phyloP scores from a whole-genome alignment of 2,329 filamentous ascomycete genomes.

The Paraphoma chrysanthemicola region DNA sequence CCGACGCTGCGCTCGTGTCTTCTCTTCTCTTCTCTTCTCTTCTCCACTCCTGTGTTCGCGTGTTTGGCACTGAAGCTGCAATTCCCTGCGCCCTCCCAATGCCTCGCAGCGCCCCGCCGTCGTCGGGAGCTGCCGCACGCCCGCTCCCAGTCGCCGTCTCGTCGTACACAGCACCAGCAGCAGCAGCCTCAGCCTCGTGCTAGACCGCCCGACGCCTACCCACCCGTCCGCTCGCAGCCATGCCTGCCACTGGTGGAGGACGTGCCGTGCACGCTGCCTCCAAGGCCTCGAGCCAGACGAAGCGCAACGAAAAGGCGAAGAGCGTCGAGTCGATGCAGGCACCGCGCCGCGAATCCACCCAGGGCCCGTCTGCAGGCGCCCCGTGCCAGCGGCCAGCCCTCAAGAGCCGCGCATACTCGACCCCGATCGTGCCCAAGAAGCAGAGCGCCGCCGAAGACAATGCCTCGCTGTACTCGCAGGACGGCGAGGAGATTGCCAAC shows the following conservation, averaged over 20 bases:
- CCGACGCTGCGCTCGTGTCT: no score
- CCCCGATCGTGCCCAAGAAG: constrained; percentile 41
- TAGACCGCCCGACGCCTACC: not conserved
- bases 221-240: not conserved
- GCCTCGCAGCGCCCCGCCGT: constrained; percentile 7
- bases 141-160: not conserved
- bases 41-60: not conserved
- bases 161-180: not conserved
- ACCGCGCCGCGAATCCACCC: constrained; percentile 22
- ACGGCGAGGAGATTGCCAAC: constrained; percentile 46
- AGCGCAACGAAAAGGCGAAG: constrained; percentile 33
- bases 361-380: constrained; percentile 10
- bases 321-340: constrained; percentile 34
- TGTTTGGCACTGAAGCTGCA: not conserved
- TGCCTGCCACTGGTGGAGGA: constrained; percentile 26
- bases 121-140: constrained; percentile 8
- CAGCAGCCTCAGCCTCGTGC: not conserved
- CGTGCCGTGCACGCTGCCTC: constrained; percentile 15
- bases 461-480: constrained; percentile 64
- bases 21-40: no score
- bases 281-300: constrained; percentile 7
- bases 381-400: constrained; percentile 35
- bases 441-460: constrained; percentile 22
- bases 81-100: constrained; percentile 1
- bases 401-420: constrained; percentile 48